Conservation (phyloP, 305 asterid genomes). For the Solanum hybrid region DNA sequence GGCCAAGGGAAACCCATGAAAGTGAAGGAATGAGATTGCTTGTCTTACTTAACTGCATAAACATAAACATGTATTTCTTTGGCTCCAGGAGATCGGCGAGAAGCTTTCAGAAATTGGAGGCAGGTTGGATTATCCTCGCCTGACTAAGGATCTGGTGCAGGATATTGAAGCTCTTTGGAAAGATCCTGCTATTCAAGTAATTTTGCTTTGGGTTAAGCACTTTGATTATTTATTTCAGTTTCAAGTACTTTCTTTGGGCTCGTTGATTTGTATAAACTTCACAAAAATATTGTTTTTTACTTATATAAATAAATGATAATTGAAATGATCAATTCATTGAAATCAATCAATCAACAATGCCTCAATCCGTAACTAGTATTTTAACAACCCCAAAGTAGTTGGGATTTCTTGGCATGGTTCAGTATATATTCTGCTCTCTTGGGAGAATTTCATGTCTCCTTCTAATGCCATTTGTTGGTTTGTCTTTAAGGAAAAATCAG, state of each 20-base stretch:
- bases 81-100: slow-evolving; percentile 72
- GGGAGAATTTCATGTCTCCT: not conserved
- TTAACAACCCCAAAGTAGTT: not conserved
- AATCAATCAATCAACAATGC: not conserved
- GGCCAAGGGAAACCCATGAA: not conserved
- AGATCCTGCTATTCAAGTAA: slow-evolving; percentile 86
- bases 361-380: not conserved
- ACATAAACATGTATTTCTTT: slow-evolving; percentile 1
- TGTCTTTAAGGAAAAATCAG: not conserved
- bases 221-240: not conserved
- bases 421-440: not conserved
- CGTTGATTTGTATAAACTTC: not conserved
- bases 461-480: not conserved
- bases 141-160: slow-evolving; percentile 59
- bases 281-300: not conserved
- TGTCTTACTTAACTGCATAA: not conserved
- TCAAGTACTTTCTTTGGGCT: not conserved
- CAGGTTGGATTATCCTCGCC: slow-evolving; percentile 65
- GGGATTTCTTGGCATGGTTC: not conserved
- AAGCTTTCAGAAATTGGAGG: slow-evolving; percentile 83
- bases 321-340: not conserved
- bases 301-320: not conserved
- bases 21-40: not conserved
- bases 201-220: not conserved
- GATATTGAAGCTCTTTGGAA: slow-evolving; percentile 81